Base-by-base conservation (phyloP, 345 rosid genomes). In the Gossypium mustelinum region DNA sequence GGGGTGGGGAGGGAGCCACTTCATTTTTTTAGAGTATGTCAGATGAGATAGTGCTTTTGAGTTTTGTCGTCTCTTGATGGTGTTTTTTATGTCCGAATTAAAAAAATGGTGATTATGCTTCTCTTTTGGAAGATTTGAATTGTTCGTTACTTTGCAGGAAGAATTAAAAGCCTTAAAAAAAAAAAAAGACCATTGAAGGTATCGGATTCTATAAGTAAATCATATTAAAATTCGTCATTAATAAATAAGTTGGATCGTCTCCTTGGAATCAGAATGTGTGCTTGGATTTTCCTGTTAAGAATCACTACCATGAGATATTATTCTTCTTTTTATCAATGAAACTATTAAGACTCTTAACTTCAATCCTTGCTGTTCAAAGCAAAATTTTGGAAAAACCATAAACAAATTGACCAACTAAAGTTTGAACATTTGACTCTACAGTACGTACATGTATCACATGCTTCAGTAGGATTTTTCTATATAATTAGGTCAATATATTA, bases 51-150 rank as follows among this genome's bases (percentile, higher is more conserved):
- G 68, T 69, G 70, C 44, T 22, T 65, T 64, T 57, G 27, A 57
- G 7, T 11, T 9, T 9, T 73, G 74, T 83, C 67, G 3, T 69
- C 56, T 59, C 2, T 68, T n/a, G 11, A 11, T 22, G 29, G 4
- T 20, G 24, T 6, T 18, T 56, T 56, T 48, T 48, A 82, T 47
- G 17, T 24, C n/a, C 41, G 7, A 34, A 34, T 70, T 60, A 64
- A 48, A 12, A 14, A 14, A 13, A 58, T 11, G 18, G 44, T 18
- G 77, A 83, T 72, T 79, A 57, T 85, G 75, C 74, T 77, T 75
- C 79, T 73, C 79, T 62, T 81, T 83, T 67, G 27, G 65, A 75
- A 75, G 82, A 79, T 82, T 74, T 74, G 77, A 76, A 70, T 45
- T 72, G 63, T 44, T 48, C 61, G 51, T 22, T 41, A 50, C 7